phyloP scores from a whole-genome alignment of 129 eudicot genomes.

The Apium graveolens region DNA sequence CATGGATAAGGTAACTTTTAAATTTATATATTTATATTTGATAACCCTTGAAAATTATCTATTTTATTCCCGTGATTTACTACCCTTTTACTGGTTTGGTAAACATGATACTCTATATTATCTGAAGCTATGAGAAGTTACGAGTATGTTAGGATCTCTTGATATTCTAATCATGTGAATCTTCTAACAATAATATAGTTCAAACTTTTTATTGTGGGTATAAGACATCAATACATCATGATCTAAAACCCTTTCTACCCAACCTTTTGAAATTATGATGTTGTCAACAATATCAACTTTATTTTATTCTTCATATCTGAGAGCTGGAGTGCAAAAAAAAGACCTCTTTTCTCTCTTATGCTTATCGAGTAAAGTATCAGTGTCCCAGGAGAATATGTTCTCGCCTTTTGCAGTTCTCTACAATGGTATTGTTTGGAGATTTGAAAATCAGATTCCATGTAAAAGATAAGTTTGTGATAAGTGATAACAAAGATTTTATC shows the following conservation, averaged over 20 bases:
- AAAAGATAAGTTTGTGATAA: slow-evolving; percentile 2
- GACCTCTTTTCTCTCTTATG: not conserved
- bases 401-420: slow-evolving; percentile 12
- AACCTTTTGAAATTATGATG: not conserved
- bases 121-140: not conserved
- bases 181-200: slow-evolving; percentile 1
- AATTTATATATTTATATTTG: not conserved
- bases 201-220: slow-evolving; percentile 16
- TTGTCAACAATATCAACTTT: slow-evolving; percentile 10
- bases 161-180: slow-evolving; percentile 12
- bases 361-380: slow-evolving; percentile 4
- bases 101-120: not conserved
- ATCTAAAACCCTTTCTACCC: slow-evolving; percentile 6
- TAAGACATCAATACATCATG: not conserved
- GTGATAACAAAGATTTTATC: not conserved
- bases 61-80: too few relatives aligned
- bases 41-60: too few relatives aligned
- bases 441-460: slow-evolving; percentile 8
- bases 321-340: not conserved
- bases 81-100: too few relatives aligned
- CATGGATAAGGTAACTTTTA: slow-evolving; percentile 61
- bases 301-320: slow-evolving; percentile 5
- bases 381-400: slow-evolving; percentile 17
- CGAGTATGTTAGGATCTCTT: slow-evolving; percentile 16
- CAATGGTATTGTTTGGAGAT: not conserved